Evolutionary conservation across 2,329 filamentous ascomycete genomes (phyloP).

Genomic region (Diaporthe citriasiana): DNA sequence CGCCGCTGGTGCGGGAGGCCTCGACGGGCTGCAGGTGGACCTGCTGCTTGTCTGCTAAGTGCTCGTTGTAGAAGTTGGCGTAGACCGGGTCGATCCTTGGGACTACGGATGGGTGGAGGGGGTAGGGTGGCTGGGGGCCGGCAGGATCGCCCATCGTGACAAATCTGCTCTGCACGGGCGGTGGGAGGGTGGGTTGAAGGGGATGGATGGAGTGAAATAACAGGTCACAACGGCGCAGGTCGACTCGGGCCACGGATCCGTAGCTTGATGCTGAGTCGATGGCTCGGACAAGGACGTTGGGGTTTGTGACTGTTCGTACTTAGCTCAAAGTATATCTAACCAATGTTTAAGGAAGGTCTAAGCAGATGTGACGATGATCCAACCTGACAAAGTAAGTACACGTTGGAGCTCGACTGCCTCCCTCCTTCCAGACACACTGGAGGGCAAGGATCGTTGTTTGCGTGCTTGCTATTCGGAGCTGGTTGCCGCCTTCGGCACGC

Average conservation of each 20-base stretch:
- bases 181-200: background rate
- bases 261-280: background rate
- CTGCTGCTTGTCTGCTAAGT: slow-evolving; percentile 65
- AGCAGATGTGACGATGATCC: slow-evolving; percentile 8
- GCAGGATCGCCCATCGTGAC: slow-evolving; percentile 29
- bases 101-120: slow-evolving; percentile 62
- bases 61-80: slow-evolving; percentile 65
- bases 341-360: background rate
- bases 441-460: background rate
- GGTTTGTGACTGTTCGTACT: background rate
- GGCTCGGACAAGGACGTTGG: background rate
- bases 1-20: slow-evolving; percentile 64
- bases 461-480: background rate
- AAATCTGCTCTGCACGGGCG: background rate
- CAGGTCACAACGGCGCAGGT: background rate
- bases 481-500: slow-evolving; percentile 15
- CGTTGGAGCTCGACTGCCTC: background rate
- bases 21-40: slow-evolving; percentile 68
- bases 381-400: background rate
- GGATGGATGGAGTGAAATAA: background rate
- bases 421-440: background rate
- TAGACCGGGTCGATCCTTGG: slow-evolving; percentile 64
- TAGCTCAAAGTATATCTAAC: slow-evolving; percentile 22
- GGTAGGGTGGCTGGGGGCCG: slow-evolving; percentile 52
- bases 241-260: background rate